Percentiles rank a stretch among this genome's conserved stretches.
Conservation (phyloP, 352 stramenopile genomes). For the Pythium coloratum region DNA sequence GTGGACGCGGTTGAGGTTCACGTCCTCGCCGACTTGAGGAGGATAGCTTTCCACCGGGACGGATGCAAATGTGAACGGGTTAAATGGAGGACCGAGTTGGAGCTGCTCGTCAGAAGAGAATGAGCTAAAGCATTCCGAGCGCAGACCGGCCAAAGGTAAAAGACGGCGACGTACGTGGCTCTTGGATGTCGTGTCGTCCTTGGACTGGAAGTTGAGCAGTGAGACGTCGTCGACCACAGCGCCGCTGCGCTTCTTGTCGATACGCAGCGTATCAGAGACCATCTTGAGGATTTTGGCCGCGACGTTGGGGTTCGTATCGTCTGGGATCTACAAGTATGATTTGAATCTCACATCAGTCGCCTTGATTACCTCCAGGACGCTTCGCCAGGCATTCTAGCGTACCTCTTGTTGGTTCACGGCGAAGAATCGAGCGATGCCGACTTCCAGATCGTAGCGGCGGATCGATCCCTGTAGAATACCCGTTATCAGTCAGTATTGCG, state of each 20-base stretch:
- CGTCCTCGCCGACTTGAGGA: slow-evolving; percentile 66
- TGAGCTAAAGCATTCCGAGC: slow-evolving; percentile 13
- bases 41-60: slow-evolving; percentile 78
- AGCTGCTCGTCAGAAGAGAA: slow-evolving; percentile 41
- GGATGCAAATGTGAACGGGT: slow-evolving; percentile 57
- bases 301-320: slow-evolving; percentile 61
- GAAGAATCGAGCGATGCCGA: slow-evolving; percentile 75
- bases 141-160: slow-evolving; percentile 14
- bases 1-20: slow-evolving; percentile 73
- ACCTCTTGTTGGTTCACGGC: slow-evolving; percentile 64
- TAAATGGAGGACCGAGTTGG: slow-evolving; percentile 67
- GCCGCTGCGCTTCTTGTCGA: slow-evolving; percentile 57
- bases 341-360: too few relatives aligned
- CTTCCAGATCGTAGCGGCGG: slow-evolving; percentile 74
- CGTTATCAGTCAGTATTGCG: not conserved
- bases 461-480: slow-evolving; percentile 46
- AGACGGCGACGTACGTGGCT: slow-evolving; percentile 40
- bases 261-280: slow-evolving; percentile 68
- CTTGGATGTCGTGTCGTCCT: slow-evolving; percentile 45
- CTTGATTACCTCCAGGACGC: too few relatives aligned
- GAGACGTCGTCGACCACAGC: slow-evolving; percentile 67
- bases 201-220: slow-evolving; percentile 66
- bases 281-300: slow-evolving; percentile 67
- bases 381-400: not conserved
- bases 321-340: slow-evolving; percentile 40